phyloP scores from a whole-genome alignment of 176 grass and related monocot species.

The Musa itinerans region DNA sequence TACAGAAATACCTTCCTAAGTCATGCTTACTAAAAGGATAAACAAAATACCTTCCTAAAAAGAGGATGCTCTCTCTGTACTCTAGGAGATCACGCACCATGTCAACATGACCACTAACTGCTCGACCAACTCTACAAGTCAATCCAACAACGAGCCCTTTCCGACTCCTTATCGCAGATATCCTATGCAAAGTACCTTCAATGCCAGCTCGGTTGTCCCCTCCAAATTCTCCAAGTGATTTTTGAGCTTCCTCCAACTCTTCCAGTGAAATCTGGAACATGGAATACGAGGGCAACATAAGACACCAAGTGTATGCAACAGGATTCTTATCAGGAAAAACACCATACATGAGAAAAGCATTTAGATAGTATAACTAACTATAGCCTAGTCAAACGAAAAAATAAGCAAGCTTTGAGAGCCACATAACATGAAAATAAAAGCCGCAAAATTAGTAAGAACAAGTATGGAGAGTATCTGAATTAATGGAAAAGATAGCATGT shows the following conservation, averaged over 20 bases:
- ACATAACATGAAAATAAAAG: neutral
- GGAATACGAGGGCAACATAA: neutral
- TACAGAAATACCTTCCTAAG: no score
- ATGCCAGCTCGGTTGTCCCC: constrained; percentile 88
- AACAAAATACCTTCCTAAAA: constrained; percentile 59
- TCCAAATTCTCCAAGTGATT: constrained; percentile 84
- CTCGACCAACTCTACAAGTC: constrained; percentile 90
- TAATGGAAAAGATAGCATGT: constrained; percentile 3
- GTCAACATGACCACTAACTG: constrained; percentile 81
- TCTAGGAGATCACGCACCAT: constrained; percentile 85
- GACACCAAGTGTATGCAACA: neutral
- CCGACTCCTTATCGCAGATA: constrained; percentile 95
- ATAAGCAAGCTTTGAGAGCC: neutral
- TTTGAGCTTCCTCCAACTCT: constrained; percentile 80
- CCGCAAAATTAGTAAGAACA: no score
- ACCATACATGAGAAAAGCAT: neutral
- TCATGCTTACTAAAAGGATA: neutral
- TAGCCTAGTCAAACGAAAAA: neutral
- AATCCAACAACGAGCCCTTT: constrained; percentile 93
- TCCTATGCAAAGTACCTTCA: constrained; percentile 94
- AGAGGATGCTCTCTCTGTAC: constrained; percentile 91
- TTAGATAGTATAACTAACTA: neutral
- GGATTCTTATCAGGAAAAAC: neutral
- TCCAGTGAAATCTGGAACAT: constrained; percentile 64
- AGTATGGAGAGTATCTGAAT: neutral